Conservation (phyloP, 2,329 filamentous ascomycete species). For the Lasiodiplodia sp. region DNA sequence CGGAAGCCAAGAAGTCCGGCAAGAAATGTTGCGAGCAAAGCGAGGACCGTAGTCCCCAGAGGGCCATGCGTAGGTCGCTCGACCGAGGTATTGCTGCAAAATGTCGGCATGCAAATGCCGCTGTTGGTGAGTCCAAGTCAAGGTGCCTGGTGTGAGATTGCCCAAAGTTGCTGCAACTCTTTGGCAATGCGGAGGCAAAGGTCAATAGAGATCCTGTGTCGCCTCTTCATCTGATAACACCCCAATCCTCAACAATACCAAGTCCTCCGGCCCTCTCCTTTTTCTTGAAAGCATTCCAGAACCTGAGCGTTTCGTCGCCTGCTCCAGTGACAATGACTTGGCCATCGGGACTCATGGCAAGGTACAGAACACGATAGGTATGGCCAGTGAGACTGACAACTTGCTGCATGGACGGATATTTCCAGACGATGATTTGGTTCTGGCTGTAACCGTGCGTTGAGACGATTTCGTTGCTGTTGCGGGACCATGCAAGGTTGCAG, state of each 20-base stretch:
- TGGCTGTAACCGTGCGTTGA: slow-evolving; percentile 97
- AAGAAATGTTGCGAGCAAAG: neutral
- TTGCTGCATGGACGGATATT: slow-evolving; percentile 97
- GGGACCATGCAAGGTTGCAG: slow-evolving; percentile 97
- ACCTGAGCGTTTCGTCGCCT: slow-evolving; percentile 92
- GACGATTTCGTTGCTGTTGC: slow-evolving; percentile 97
- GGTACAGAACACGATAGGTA: slow-evolving; percentile 93
- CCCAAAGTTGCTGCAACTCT: neutral
- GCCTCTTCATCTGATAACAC: slow-evolving; percentile 70
- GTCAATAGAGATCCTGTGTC: neutral
- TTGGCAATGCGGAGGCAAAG: neutral
- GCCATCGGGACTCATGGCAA: slow-evolving; percentile 97
- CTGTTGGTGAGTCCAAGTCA: neutral
- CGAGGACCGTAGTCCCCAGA: neutral
- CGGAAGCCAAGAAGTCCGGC: neutral
- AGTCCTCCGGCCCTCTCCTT: slow-evolving; percentile 72
- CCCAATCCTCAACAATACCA: slow-evolving; percentile 74
- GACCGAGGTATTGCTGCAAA: neutral
- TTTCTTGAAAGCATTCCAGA: slow-evolving; percentile 95
- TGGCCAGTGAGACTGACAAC: slow-evolving; percentile 95
- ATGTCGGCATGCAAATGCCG: neutral
- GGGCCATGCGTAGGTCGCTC: neutral
- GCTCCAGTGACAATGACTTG: slow-evolving; percentile 93
- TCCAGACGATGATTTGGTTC: slow-evolving; percentile 99
- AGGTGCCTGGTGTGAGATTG: neutral